Percentiles rank a stretch among this genome's conserved stretches.
phyloP scores from a whole-genome alignment of 1,284 basidiomycete species.

The Cutaneotrichosporon curvatum region DNA sequence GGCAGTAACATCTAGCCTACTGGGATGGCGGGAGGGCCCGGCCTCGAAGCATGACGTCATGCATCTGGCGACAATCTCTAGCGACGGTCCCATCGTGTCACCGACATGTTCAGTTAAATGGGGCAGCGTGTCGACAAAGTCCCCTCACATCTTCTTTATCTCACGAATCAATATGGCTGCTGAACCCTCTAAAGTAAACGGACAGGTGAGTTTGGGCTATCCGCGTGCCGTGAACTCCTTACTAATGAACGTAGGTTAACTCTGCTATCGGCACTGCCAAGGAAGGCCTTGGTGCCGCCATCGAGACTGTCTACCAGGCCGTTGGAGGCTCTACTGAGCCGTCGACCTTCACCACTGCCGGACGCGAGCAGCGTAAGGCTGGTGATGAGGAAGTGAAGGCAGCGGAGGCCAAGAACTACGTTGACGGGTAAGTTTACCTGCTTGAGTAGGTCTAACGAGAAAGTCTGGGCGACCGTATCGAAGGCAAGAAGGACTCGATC shows the following conservation, averaged over 20 bases:
- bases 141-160: no score
- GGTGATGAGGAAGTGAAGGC: constrained; percentile 53
- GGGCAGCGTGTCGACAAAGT: no score
- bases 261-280: constrained; percentile 41
- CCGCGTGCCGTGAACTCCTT: not conserved
- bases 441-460: not conserved
- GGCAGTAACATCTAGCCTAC: no score
- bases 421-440: constrained; percentile 50
- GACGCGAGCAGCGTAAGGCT: constrained; percentile 54
- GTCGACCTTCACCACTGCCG: constrained; percentile 16
- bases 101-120: no score
- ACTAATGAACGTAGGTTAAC: constrained; percentile 29
- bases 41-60: no score
- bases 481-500: constrained; percentile 61
- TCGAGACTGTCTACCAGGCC: constrained; percentile 52
- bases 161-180: constrained; percentile 6
- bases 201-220: constrained; percentile 47
- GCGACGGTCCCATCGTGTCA: no score
- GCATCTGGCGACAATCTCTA: no score
- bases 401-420: constrained; percentile 45
- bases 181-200: constrained; percentile 56
- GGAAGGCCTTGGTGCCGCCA: constrained; percentile 50
- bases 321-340: constrained; percentile 37
- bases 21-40: no score
- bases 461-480: constrained; percentile 52